These are phyloP conservation scores for Vanrija pseudolonga DNA, from an alignment of 1,284 basidiomycete species.

Conservation along the genomic window DNA sequence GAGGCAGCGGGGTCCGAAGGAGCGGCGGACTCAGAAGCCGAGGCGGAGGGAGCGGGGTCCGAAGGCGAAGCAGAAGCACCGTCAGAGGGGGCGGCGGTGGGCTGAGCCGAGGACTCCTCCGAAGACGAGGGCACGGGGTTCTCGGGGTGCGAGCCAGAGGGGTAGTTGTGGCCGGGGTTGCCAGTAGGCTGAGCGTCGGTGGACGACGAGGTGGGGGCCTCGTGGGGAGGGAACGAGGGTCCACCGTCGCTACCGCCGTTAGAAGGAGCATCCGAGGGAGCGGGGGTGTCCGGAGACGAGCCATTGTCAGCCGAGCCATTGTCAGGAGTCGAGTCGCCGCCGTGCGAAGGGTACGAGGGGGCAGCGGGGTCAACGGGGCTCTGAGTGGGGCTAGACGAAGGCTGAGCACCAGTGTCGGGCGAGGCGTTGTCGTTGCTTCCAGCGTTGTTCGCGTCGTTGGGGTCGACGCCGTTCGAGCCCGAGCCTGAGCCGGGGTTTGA, in stretches of 20 bases:
- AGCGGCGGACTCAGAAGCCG: not conserved
- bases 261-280: not conserved
- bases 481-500: not conserved
- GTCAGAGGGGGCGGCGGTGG: not conserved
- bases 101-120: not conserved
- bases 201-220: too few relatives aligned
- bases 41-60: not conserved
- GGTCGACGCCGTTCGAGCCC: too few relatives aligned
- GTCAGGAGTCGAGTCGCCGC: not conserved
- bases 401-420: not conserved
- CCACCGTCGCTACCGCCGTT: too few relatives aligned
- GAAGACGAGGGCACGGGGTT: slow-evolving; percentile 1
- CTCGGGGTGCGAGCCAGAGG: not conserved
- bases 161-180: slow-evolving; percentile 1
- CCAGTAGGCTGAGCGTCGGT: not conserved
- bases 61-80: slow-evolving; percentile 3
- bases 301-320: not conserved
- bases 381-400: slow-evolving; percentile 1
- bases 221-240: not conserved
- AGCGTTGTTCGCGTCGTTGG: not conserved
- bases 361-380: not conserved
- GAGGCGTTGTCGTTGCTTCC: not conserved
- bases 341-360: not conserved
- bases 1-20: not conserved
- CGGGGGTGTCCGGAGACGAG: not conserved